Evolutionary conservation across 768 basidiomycete genomes (phyloP).

Genomic region (Termitomyces sp.): DNA sequence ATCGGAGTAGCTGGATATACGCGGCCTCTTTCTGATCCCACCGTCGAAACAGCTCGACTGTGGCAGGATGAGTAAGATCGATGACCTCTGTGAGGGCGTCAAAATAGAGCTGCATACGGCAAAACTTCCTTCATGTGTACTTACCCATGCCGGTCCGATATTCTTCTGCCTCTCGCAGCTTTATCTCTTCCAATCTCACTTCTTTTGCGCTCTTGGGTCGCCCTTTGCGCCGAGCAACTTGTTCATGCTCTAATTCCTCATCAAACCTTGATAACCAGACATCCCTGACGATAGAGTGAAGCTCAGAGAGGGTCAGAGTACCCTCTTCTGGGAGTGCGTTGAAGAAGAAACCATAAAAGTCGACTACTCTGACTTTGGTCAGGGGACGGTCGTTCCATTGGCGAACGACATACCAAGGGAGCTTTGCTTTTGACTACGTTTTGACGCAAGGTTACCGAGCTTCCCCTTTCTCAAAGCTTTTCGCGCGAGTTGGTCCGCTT

Average conservation of each 20-base stretch:
- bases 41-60: conserved; percentile 61
- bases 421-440: conserved; percentile 52
- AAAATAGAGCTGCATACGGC: neutral
- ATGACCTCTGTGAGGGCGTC: conserved; percentile 52
- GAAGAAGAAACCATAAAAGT: conserved; percentile 73
- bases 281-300: conserved; percentile 59
- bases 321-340: conserved; percentile 60
- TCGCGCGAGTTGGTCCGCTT: conserved; percentile 70
- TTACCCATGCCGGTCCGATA: conserved; percentile 80
- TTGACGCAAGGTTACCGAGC: conserved; percentile 48
- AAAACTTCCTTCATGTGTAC: conserved; percentile 14
- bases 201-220: conserved; percentile 70
- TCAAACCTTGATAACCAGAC: conserved; percentile 75
- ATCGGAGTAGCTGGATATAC: conserved; percentile 66
- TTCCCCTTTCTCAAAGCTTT: conserved; percentile 64
- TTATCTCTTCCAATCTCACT: conserved; percentile 62
- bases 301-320: conserved; percentile 52
- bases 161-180: conserved; percentile 58
- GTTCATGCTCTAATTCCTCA: conserved; percentile 56
- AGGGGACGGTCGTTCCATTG: conserved; percentile 2
- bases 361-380: conserved; percentile 34
- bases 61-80: conserved; percentile 70
- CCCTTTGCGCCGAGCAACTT: conserved; percentile 58
- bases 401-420: conserved; percentile 37
- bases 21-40: conserved; percentile 79